These are phyloP conservation scores for Geotrichum klebahnii DNA, from an alignment of 1,139 yeast genomes.

Conservation along the genomic window DNA sequence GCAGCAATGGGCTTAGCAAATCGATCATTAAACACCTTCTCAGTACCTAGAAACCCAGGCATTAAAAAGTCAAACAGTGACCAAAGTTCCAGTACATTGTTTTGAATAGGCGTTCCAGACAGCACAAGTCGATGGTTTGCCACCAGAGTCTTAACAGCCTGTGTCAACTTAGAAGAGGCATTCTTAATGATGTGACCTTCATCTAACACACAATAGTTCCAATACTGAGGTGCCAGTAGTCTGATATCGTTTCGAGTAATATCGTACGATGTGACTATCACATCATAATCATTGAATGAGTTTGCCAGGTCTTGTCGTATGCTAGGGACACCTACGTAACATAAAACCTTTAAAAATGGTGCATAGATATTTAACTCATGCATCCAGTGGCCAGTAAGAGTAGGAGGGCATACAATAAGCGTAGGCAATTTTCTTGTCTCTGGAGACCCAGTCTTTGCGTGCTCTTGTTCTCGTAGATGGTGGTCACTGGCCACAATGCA, in stretches of 20 bases:
- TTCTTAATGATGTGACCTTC: constrained; percentile 98
- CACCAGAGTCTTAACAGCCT: constrained; percentile 72
- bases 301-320: constrained; percentile 56
- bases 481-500: constrained; percentile 97
- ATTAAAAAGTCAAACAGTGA: constrained; percentile 93
- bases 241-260: constrained; percentile 89
- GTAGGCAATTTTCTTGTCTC: constrained; percentile 79
- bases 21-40: constrained; percentile 87
- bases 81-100: constrained; percentile 94
- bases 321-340: constrained; percentile 92
- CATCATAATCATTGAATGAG: constrained; percentile 59
- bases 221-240: constrained; percentile 56
- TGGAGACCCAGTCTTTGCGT: constrained; percentile 51
- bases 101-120: constrained; percentile 97
- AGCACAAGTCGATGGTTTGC: constrained; percentile 88
- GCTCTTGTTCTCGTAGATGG: constrained; percentile 72
- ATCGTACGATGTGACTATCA: constrained; percentile 92
- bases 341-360: constrained; percentile 75
- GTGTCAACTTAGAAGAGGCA: constrained; percentile 80
- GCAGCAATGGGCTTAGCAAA: constrained; percentile 97
- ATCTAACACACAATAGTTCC: constrained; percentile 92
- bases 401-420: constrained; percentile 90
- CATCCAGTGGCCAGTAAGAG: constrained; percentile 98
- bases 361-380: constrained; percentile 89
- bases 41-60: constrained; percentile 98